Percentiles rank a stretch among this genome's conserved stretches.
These are phyloP conservation scores for Sutorius eximius DNA, from an alignment of 1,284 basidiomycete species.

Conservation along the genomic window DNA sequence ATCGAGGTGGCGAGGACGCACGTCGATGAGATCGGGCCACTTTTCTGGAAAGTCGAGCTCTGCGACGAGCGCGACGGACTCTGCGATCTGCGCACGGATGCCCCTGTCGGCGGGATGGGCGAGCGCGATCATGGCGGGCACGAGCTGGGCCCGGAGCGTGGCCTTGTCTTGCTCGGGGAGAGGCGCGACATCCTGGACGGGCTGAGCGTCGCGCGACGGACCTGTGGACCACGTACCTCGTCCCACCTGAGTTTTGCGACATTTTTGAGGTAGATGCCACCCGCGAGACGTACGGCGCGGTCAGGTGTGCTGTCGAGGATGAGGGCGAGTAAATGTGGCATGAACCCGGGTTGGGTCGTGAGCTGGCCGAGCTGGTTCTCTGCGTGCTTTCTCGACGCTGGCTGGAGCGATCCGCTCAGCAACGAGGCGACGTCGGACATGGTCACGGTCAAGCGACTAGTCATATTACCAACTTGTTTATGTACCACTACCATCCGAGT, in stretches of 20 bases:
- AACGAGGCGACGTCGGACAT: slow-evolving; percentile 71
- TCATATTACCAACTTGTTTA: too few relatives aligned
- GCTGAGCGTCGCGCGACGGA: slow-evolving; percentile 2
- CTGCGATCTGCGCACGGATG: slow-evolving; percentile 82
- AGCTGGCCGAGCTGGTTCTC: slow-evolving; percentile 72
- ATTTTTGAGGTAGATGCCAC: slow-evolving; percentile 88
- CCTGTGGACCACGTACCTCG: slow-evolving; percentile 54
- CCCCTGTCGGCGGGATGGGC: slow-evolving; percentile 65
- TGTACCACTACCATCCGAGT: slow-evolving; percentile 6
- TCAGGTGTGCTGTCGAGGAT: slow-evolving; percentile 70
- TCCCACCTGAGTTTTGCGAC: slow-evolving; percentile 83
- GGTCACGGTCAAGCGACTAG: neutral
- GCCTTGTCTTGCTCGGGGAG: slow-evolving; percentile 67
- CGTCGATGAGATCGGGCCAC: slow-evolving; percentile 86
- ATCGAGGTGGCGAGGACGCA: slow-evolving; percentile 41
- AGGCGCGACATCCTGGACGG: slow-evolving; percentile 58
- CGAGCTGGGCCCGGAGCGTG: slow-evolving; percentile 65
- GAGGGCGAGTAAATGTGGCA: slow-evolving; percentile 68
- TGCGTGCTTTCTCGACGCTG: slow-evolving; percentile 72
- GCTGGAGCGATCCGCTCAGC: slow-evolving; percentile 73
- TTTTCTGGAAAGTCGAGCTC: slow-evolving; percentile 82
- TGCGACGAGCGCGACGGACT: slow-evolving; percentile 86
- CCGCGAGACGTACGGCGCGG: slow-evolving; percentile 75
- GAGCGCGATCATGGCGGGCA: slow-evolving; percentile 82
- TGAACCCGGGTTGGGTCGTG: slow-evolving; percentile 77